phyloP scores from a whole-genome alignment of 2,329 filamentous ascomycete species.

The Emmonsiellopsis sp. region DNA sequence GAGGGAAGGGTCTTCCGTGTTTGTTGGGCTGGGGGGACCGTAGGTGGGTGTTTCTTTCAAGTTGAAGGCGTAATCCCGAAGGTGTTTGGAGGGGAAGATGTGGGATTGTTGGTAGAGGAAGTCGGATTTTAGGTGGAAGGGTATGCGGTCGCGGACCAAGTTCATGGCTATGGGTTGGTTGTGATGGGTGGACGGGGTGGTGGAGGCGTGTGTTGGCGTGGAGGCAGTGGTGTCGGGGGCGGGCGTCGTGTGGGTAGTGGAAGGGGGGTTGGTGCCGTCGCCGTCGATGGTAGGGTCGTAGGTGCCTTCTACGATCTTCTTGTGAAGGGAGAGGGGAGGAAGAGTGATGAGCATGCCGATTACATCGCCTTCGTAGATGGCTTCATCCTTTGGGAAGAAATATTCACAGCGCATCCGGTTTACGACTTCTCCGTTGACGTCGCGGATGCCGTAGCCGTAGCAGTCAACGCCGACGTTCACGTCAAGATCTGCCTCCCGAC shows the following conservation, averaged over 20 bases:
- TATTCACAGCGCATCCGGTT: conserved; percentile 90
- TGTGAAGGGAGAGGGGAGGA: conserved; percentile 74
- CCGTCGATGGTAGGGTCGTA: conserved; percentile 79
- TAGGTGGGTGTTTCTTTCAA: conserved; percentile 37
- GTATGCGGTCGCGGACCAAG: conserved; percentile 88
- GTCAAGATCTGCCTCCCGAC: conserved; percentile 38
- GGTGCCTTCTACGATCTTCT: conserved; percentile 75
- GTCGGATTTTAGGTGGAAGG: conserved; percentile 87
- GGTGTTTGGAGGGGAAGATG: conserved; percentile 67
- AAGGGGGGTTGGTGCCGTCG: conserved; percentile 14
- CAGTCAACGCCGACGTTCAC: conserved; percentile 74
- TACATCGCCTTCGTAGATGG: conserved; percentile 82
- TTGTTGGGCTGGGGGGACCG: conserved; percentile 44
- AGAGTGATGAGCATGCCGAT: conserved; percentile 89
- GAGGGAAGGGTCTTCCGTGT: conserved; percentile 67
- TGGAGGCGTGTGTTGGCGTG: conserved; percentile 20
- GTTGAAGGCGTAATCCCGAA: conserved; percentile 58
- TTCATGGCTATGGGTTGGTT: conserved; percentile 54
- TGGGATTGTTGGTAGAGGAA: conserved; percentile 72
- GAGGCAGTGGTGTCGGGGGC: conserved; percentile 13
- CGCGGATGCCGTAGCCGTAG: conserved; percentile 89
- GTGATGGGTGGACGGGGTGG: not conserved
- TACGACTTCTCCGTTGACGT: conserved; percentile 82
- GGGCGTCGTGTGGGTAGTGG: not conserved
- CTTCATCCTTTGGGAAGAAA: conserved; percentile 70